Evolutionary conservation across 768 basidiomycete genomes (phyloP).

Genomic region (Pilatotrama ljubarskyi): DNA sequence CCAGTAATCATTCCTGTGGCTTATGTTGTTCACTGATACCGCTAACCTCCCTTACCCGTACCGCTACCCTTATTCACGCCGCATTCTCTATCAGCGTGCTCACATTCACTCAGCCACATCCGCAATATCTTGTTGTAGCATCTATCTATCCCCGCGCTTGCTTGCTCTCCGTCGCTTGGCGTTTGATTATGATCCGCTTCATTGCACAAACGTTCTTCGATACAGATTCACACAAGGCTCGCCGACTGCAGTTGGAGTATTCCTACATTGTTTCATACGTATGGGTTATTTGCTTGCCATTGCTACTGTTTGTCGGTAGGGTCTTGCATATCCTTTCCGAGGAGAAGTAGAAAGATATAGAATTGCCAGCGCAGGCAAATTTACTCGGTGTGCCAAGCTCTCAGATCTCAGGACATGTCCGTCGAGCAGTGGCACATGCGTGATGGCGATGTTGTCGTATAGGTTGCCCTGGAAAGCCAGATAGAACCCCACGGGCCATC

Average conservation of each 20-base stretch:
- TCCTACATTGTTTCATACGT: not conserved
- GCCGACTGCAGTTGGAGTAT: not conserved
- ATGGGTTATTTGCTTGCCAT: not conserved
- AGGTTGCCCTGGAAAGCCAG: no score
- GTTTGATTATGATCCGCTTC: not conserved
- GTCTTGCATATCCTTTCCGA: not conserved
- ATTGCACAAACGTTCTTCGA: not conserved
- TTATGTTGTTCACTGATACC: slow-evolving; percentile 14
- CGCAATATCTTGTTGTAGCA: slow-evolving; percentile 19
- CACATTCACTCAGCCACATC: not conserved
- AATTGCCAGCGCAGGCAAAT: no score
- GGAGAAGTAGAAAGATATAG: not conserved
- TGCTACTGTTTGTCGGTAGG: slow-evolving; percentile 1
- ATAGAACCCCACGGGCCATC: no score
- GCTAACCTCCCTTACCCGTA: not conserved
- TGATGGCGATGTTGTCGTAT: no score
- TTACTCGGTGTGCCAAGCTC: no score
- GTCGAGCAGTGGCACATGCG: no score
- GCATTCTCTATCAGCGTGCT: not conserved
- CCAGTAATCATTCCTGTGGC: slow-evolving; percentile 12
- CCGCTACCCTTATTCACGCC: not conserved
- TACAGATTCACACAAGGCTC: not conserved
- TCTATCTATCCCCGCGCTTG: not conserved
- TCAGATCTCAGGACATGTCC: no score
- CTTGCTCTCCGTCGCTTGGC: not conserved